These are phyloP conservation scores for Chimonanthus salicifolius DNA, from an alignment of 164 flowering plant species.

Conservation along the genomic window DNA sequence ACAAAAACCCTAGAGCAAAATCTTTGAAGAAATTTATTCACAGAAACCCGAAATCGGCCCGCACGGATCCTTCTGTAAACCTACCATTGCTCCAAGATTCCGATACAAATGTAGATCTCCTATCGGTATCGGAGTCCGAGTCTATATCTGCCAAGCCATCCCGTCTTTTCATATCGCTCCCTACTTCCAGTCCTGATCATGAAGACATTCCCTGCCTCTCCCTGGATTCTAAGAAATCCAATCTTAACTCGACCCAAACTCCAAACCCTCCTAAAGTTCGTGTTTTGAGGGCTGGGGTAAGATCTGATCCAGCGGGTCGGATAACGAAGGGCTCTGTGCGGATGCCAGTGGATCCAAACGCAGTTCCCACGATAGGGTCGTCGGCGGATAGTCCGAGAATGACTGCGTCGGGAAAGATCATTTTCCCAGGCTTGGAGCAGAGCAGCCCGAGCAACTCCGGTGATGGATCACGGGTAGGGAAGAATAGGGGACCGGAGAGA, in stretches of 20 bases:
- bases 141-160: constrained; percentile 19
- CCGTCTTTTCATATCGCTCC: constrained; percentile 57
- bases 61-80: too few relatives aligned
- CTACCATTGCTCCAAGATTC: constrained; percentile 60
- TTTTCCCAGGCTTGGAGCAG: constrained; percentile 74
- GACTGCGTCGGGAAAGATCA: constrained; percentile 86
- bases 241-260: constrained; percentile 19
- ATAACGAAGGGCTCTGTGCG: constrained; percentile 47
- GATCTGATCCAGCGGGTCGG: constrained; percentile 10
- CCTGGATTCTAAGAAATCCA: constrained; percentile 49
- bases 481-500: constrained; percentile 45
- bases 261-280: constrained; percentile 36
- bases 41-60: too few relatives aligned
- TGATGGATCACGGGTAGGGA: constrained; percentile 51
- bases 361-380: constrained; percentile 28
- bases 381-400: constrained; percentile 84
- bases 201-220: constrained; percentile 66
- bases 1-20: too few relatives aligned
- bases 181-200: constrained; percentile 53
- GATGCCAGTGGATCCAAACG: constrained; percentile 25
- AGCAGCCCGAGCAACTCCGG: constrained; percentile 89
- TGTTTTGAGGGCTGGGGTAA: constrained; percentile 9
- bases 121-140: constrained; percentile 4
- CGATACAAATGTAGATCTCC: constrained; percentile 33
- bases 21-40: too few relatives aligned